Base-by-base conservation (phyloP, 768 basidiomycete genomes). In the Phylloporus arenicola region DNA sequence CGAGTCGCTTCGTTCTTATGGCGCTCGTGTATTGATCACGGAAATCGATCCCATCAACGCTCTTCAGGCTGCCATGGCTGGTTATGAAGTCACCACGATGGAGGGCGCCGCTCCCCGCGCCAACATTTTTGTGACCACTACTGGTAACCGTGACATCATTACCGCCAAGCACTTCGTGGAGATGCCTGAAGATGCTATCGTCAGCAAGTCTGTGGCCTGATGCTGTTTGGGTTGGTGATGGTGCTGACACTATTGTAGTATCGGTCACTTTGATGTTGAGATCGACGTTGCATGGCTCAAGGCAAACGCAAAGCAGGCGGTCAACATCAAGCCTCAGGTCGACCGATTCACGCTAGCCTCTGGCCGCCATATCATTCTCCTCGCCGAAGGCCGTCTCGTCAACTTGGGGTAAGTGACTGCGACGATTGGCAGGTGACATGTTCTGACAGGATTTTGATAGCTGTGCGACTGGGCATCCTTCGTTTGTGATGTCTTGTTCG, bases 41-140 rank as follows among this genome's bases (percentile, higher is more conserved):
- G 96, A 99, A 72, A 96, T 99, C 68, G 96, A 99, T 74, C 96
- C 96, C 57, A 99, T 99, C 85, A 99, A 99, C 70, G 96, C 95
- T 44, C 87, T 99, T 52, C 96, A 99, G 71, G 96, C 96, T 60
- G 95, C 94, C 48, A 99, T 99, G 96, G 93, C 92, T 64, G 96
- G 96, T 50, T 99, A 93, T 70, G 95, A 99, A 72, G 95, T 99
- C 52, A 87, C 86, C 52, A 97, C 94, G 48, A 97, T 99, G 94
- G 95, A 99, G 64, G 93, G 96, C 33, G 92, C 91, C 57, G 96
- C 95, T 40, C 77, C 82, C 52, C 84, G 88, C 31, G 69, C 81
- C 54, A 97, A 98, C 72, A 70, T 99, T 66, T 96, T 99, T 61
- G 92, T 99, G 55, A 98, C 96, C 61, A 96, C 94, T 63, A 99